phyloP scores from a whole-genome alignment of 2,329 filamentous ascomycete genomes.

The Phoma sp. region DNA sequence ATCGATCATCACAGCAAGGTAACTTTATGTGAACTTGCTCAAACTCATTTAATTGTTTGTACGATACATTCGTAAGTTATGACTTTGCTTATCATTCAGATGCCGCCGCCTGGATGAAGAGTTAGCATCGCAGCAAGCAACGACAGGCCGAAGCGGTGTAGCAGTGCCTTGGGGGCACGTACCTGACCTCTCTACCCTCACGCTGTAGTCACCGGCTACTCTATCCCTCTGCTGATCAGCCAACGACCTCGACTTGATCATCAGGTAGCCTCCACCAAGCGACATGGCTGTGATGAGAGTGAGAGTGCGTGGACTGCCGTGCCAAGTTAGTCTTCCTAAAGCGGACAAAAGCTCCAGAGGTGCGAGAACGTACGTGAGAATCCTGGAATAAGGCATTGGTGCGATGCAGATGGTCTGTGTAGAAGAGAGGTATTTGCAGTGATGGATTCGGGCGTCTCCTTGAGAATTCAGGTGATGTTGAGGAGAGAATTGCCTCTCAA shows the following conservation, averaged over 20 bases:
- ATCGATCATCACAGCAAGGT: no score
- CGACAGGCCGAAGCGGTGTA: background rate
- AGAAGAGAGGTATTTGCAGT: no score
- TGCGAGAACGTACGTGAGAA: conserved; percentile 40
- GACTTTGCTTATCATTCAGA: background rate
- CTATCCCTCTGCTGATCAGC: conserved; percentile 39
- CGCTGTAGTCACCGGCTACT: conserved; percentile 43
- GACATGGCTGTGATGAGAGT: conserved; percentile 40
- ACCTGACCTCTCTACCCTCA: conserved; percentile 48
- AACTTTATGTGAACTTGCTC: background rate
- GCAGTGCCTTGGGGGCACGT: background rate
- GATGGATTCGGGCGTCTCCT: no score
- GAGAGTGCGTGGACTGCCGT: conserved; percentile 42
- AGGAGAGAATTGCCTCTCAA: conserved; percentile 5
- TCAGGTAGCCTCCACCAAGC: conserved; percentile 42
- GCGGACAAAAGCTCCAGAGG: conserved; percentile 3
- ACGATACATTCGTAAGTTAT: background rate
- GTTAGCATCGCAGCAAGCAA: conserved; percentile 4
- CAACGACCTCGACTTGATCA: conserved; percentile 41
- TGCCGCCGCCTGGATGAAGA: conserved; percentile 6
- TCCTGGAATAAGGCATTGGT: conserved; percentile 39
- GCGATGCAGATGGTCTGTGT: background rate
- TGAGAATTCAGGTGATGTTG: conserved; percentile 4
- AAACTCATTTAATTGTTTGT: background rate
- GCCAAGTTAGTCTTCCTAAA: conserved; percentile 23